Percentiles rank a stretch among this genome's conserved stretches.
Evolutionary conservation across 2,329 filamentous ascomycete genomes (phyloP).

Genomic region (Fonsecaea nubica): DNA sequence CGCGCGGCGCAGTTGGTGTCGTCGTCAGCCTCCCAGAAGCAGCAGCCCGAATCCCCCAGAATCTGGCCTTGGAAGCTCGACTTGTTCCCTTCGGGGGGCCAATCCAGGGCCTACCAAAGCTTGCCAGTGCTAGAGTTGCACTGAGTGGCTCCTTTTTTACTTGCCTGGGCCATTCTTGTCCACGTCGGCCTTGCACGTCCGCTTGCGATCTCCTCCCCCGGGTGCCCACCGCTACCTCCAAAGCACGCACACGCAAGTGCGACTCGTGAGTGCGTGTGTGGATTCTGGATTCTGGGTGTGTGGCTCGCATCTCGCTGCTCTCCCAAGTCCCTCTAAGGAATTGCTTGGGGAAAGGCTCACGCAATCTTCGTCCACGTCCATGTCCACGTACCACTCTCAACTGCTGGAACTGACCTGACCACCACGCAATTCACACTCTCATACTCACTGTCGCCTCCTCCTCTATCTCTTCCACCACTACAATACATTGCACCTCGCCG

Average conservation of each 20-base stretch:
- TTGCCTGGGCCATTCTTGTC: constrained; percentile 4
- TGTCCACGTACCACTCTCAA: background rate
- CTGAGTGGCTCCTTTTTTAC: background rate
- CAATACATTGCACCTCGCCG: constrained; percentile 8
- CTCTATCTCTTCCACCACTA: background rate
- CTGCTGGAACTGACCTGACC: background rate
- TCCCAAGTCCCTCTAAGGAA: background rate
- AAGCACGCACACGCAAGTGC: background rate
- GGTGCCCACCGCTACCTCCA: background rate
- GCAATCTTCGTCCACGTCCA: constrained; percentile 15
- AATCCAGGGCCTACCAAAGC: background rate
- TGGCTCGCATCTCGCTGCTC: background rate
- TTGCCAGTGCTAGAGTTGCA: background rate
- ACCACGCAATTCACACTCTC: background rate
- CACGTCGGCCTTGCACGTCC: constrained; percentile 5
- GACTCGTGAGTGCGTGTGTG: background rate
- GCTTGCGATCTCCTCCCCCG: background rate
- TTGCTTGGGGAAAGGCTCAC: constrained; percentile 12
- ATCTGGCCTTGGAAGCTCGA: background rate
- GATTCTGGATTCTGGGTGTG: background rate
- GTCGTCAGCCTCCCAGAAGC: constrained; percentile 18
- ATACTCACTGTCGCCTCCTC: constrained; percentile 21
- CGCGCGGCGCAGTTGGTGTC: constrained; percentile 15
- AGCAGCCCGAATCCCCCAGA: constrained; percentile 10
- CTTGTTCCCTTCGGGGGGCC: background rate